These are phyloP conservation scores for Pyricularia sp. DNA, from an alignment of 2,329 filamentous ascomycete genomes.

Conservation along the genomic window DNA sequence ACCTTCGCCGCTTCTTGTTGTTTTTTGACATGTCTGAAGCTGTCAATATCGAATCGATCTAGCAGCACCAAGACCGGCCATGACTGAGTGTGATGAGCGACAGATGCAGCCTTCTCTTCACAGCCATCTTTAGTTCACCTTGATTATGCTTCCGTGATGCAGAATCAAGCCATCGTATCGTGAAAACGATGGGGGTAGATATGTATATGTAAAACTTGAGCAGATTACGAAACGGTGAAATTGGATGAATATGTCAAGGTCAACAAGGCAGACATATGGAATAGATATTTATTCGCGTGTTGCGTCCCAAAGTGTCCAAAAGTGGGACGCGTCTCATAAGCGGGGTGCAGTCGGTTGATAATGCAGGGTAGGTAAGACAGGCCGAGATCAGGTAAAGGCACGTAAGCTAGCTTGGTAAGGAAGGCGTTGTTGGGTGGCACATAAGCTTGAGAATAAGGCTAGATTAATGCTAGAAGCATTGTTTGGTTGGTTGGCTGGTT, in stretches of 20 bases:
- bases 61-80: background rate
- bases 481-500: too few relatives aligned
- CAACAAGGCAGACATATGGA: too few relatives aligned
- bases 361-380: too few relatives aligned
- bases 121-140: background rate
- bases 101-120: background rate
- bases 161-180: background rate
- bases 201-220: too few relatives aligned
- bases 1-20: background rate
- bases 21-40: background rate
- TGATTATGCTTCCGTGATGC: background rate
- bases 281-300: background rate
- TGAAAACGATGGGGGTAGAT: background rate
- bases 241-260: background rate
- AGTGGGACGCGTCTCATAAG: background rate
- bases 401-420: too few relatives aligned
- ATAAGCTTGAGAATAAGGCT: background rate
- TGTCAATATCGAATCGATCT: background rate
- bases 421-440: background rate
- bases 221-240: background rate
- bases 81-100: background rate
- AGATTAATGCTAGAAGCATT: background rate
- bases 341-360: too few relatives aligned
- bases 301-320: background rate
- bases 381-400: background rate